Base-by-base conservation (phyloP, 306 rosid genomes). In the Cicer bijugum region DNA sequence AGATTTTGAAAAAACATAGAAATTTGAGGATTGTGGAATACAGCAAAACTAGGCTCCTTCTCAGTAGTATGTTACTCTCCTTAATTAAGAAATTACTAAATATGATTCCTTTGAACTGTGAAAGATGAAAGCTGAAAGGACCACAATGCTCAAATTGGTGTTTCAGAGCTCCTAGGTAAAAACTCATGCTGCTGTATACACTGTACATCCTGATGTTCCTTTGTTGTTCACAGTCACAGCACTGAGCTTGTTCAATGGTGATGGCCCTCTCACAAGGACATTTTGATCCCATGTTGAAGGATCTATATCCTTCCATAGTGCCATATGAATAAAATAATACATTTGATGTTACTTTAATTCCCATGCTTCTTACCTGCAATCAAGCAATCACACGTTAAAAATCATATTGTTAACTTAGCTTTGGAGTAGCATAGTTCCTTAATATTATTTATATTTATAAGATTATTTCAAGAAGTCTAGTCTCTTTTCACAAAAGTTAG, bases 331-430 rank as follows among this genome's bases (percentile, higher is more conserved):
- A 43, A 52, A 57, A 16, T 58, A 47, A 47, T 77, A 67, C 35
- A 59, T 66, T 73, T 72, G 48, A 52, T 66, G 50, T 60, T 81
- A 76, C 78, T 80, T 86, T 81, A 80, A 77, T 82, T 87, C 71
- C 85, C 88, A 44, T 58, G 75, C 86, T 74, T 91, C 75, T 86
- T 89, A 52, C 88, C 95, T 91, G 87, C 83, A 80, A 65, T 69
- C 69, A 69, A 71, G 58, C 72, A 28, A 71, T 65, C 20, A 50
- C 48, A 55, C 12, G 16, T 78, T 73, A 80, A 78, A 59, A 45
- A 59, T 59, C 9, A 20, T 69, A 62, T 62, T 62, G 35, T 67
- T 15, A 75, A 50, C 64, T 23, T 23, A 15, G 37, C 6, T 57
- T 20, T 5, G 14, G 38, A 73, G 64, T n/a, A 50, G 46, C 48